These are phyloP conservation scores for Calonectria henricotiae DNA, from an alignment of 2,329 filamentous ascomycete genomes.

Conservation along the genomic window DNA sequence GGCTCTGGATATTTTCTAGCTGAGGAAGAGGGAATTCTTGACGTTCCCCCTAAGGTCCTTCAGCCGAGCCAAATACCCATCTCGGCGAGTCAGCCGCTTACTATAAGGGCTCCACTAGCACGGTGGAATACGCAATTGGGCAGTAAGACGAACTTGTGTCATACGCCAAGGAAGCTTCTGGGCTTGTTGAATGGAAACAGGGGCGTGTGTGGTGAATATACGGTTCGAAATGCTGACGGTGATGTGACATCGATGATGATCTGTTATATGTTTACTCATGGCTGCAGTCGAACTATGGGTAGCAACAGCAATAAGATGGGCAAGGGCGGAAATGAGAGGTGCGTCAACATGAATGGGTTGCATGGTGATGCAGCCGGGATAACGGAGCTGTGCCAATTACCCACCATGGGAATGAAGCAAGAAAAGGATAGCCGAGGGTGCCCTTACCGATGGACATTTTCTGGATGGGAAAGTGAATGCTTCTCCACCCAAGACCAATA, in stretches of 20 bases:
- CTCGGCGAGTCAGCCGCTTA: conserved; percentile 12
- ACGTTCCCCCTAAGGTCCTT: background rate
- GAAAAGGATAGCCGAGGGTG: background rate
- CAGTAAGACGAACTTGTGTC: background rate
- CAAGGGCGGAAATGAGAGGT: conserved; percentile 11
- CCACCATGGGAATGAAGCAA: background rate
- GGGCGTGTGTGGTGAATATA: background rate
- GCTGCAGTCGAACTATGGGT: background rate
- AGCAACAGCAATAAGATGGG: background rate
- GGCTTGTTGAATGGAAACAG: background rate
- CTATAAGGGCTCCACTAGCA: conserved; percentile 3
- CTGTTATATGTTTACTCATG: background rate
- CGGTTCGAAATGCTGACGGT: background rate
- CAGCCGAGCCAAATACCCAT: background rate
- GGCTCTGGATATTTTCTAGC: background rate
- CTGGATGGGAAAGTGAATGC: background rate
- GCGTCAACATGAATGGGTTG: conserved; percentile 1
- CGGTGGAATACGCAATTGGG: background rate
- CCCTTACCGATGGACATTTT: background rate
- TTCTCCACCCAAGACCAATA: background rate
- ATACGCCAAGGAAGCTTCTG: background rate
- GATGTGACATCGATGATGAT: background rate
- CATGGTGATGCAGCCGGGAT: background rate
- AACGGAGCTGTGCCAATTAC: background rate
- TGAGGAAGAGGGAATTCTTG: background rate